Percentiles rank a stretch among this genome's conserved stretches.
These are phyloP conservation scores for Zygotorulaspora florentina DNA, from an alignment of 805 yeast species.

Conservation along the genomic window DNA sequence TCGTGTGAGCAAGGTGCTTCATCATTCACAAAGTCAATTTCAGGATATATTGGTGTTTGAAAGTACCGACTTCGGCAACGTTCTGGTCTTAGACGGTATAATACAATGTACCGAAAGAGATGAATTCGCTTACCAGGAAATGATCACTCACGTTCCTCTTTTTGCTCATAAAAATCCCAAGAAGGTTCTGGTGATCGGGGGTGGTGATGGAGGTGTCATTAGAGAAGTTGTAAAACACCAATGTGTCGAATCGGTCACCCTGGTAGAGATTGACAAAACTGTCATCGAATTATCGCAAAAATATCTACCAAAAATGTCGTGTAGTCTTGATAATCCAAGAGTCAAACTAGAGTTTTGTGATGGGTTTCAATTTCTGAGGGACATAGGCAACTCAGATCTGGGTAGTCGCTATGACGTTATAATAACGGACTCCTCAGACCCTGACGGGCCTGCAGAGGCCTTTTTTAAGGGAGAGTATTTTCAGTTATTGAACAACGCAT, in stretches of 20 bases:
- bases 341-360: conserved; percentile 69
- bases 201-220: conserved; percentile 94
- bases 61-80: conserved; percentile 77
- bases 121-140: conserved; percentile 91
- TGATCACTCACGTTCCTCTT: conserved; percentile 80
- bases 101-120: conserved; percentile 90
- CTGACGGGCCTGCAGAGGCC: conserved; percentile 93
- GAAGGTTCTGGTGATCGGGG: conserved; percentile 82
- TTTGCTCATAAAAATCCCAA: conserved; percentile 73
- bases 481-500: conserved; percentile 57
- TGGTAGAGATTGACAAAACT: conserved; percentile 86
- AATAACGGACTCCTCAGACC: conserved; percentile 90
- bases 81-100: conserved; percentile 82
- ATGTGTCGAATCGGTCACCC: conserved; percentile 56
- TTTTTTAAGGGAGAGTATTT: conserved; percentile 79
- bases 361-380: conserved; percentile 73
- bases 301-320: conserved; percentile 75
- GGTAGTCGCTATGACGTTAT: conserved; percentile 67
- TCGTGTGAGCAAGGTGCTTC: conserved; percentile 58
- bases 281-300: conserved; percentile 69
- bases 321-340: conserved; percentile 56
- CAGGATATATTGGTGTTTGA: conserved; percentile 82
- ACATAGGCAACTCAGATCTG: conserved; percentile 28
- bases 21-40: conserved; percentile 61
- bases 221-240: conserved; percentile 81